Evolutionary conservation across 129 eudicot species (phyloP), one percentile per base, ranked within the genome.

Genomic region (Flaveria bidentis): DNA sequence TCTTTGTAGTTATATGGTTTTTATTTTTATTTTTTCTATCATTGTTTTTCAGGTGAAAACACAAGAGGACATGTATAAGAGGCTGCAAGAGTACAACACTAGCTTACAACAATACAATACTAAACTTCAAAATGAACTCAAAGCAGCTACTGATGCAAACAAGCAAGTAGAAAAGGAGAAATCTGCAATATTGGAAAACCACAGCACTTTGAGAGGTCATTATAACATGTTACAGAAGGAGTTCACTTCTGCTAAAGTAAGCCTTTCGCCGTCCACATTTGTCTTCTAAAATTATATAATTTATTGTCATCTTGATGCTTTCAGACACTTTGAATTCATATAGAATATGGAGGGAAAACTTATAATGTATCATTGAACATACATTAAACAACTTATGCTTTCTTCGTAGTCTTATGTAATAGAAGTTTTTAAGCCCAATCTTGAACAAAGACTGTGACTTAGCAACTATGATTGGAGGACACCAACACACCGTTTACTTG

Each of bases 81-180:
- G 88, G 71, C 58, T 88, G 77, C 90, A 88, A 76, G 93, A 88
- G 47, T 88, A 88, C 78, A 88, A 85, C 62, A 83, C 86, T 36
- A 81, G 93, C 66, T 76, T 88, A 80, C 93, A 88, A 71, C 84
- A 85, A 60, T 88, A 88, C 77, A 88, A 85, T 47, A 69, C 83
- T 17, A 84, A 85, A 33, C 90, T 88, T 69, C 93, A 88, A 73
- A 84, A 82, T 4, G 93, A 88, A 53, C 85, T 85, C 25, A 85
- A 80, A 53, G 69, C 79, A 18, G 86, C 88, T 23, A 86, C 71
- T 65, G 90, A 83, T 52, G 82, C 85, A 1, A 72, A 79, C 44
- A 88, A 88, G 76, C 89, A 85, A 14, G 84, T 81, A 2, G 93
- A 88, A 69, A 71, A 61, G 30, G 93, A 88, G 67, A 88, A 88